phyloP scores from a whole-genome alignment of 2,329 filamentous ascomycete species.

The Plectosphaerella plurivora region DNA sequence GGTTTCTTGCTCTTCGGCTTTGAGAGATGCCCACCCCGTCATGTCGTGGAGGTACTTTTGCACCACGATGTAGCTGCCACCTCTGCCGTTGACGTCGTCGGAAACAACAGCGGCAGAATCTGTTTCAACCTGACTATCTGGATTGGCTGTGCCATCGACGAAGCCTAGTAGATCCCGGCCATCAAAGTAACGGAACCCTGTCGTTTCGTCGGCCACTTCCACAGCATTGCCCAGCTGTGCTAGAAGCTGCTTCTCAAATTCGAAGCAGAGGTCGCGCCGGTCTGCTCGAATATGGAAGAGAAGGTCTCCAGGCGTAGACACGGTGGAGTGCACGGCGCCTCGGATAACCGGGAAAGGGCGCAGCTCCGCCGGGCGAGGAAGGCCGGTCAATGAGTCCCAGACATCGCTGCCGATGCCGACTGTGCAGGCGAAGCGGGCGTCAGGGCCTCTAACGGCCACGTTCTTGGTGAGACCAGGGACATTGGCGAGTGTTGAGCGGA shows the following conservation, averaged over 20 bases:
- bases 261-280: conserved; percentile 51
- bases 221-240: conserved; percentile 42
- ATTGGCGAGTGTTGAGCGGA: conserved; percentile 38
- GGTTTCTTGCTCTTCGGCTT: conserved; percentile 47
- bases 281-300: conserved; percentile 56
- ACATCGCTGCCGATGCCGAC: conserved; percentile 48
- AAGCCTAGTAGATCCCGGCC: conserved; percentile 55
- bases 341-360: conserved; percentile 42
- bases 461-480: conserved; percentile 45
- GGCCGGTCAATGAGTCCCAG: conserved; percentile 42
- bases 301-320: conserved; percentile 52
- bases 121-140: conserved; percentile 37
- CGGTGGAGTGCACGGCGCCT: conserved; percentile 44
- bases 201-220: conserved; percentile 44
- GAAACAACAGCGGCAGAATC: conserved; percentile 33
- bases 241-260: conserved; percentile 53
- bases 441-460: conserved; percentile 44
- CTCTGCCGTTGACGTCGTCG: conserved; percentile 29
- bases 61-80: conserved; percentile 54
- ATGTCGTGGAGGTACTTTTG: conserved; percentile 56
- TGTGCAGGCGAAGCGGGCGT: conserved; percentile 42
- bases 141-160: conserved; percentile 57
- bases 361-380: conserved; percentile 44
- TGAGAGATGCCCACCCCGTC: conserved; percentile 37
- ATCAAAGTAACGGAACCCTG: conserved; percentile 57